phyloP scores from a whole-genome alignment of 345 rosid genomes.

The Rhodamnia argentea region DNA sequence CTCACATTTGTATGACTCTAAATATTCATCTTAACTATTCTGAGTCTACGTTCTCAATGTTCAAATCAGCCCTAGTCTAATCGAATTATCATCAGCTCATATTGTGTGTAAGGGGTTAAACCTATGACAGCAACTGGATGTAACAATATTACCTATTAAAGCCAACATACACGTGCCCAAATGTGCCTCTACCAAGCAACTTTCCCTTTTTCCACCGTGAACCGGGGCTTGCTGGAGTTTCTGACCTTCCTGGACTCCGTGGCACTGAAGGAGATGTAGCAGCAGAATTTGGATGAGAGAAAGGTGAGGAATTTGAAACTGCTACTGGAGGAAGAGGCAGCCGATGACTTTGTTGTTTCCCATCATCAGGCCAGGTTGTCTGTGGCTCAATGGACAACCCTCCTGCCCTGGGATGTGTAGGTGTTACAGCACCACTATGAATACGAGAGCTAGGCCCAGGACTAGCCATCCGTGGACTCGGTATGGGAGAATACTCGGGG shows the following conservation, averaged over 20 bases:
- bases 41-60: neutral
- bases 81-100: neutral
- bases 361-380: slow-evolving; percentile 64
- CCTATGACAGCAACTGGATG: neutral
- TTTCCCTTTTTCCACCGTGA: slow-evolving; percentile 73
- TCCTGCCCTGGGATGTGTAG: slow-evolving; percentile 87
- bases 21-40: neutral
- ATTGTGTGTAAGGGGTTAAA: neutral
- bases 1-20: neutral
- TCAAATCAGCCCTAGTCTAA: neutral
- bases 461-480: slow-evolving; percentile 94
- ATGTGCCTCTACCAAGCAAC: slow-evolving; percentile 72
- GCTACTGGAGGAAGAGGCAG: slow-evolving; percentile 83
- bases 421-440: slow-evolving; percentile 98
- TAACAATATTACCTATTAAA: slow-evolving; percentile 44
- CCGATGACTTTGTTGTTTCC: slow-evolving; percentile 72
- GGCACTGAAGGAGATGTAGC: slow-evolving; percentile 94
- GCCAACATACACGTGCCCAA: slow-evolving; percentile 72
- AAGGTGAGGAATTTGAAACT: slow-evolving; percentile 61
- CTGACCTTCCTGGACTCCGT: slow-evolving; percentile 88
- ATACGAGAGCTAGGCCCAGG: slow-evolving; percentile 97
- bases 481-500: slow-evolving; percentile 91
- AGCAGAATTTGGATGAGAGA: slow-evolving; percentile 82
- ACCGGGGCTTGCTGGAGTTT: slow-evolving; percentile 54
- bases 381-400: slow-evolving; percentile 63